Evolutionary conservation across 2,329 filamentous ascomycete species (phyloP), one percentile per base, ranked within the genome.

Genomic region (Fusarium fujikuroi): DNA sequence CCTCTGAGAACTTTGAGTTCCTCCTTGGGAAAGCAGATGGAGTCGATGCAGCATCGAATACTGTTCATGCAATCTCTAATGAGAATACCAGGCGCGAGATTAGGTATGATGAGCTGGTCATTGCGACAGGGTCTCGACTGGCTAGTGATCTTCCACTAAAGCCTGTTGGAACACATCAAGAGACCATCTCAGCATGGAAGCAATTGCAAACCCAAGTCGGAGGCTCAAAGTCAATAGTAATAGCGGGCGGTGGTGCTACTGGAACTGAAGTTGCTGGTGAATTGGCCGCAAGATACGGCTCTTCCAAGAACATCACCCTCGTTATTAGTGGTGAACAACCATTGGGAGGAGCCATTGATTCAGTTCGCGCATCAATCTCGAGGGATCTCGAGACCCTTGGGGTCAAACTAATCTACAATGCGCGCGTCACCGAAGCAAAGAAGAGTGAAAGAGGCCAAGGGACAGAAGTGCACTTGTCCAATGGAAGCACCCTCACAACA

Each of bases 91-190:
- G 76, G 58, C 81, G 80, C 28, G 75, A 76, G 7, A 64, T 88
- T 18, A 43, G 52, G 56, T 90, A 89, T 77, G 84, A 88, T 76
- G 84, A 88, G 32, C 82, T 90, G 12, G 83, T 90, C 37, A 78
- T 89, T 43, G 87, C 87, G 6, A 89, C 88, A 1, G 88, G 88
- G 19, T 82, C 87, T n/a, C 83, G 83, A 36, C 76, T 81, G 37
- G 75, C 81, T n/a, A 80, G 75, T 58, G 72, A 75, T 28, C 73
- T 85, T 32, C 86, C 87, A 4, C 86, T 87, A 78, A 89, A 89
- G 75, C 82, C 81, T 30, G 72, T 83, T 37, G 85, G 84, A 67
- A 82, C 81, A 19, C 82, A 86, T 73, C 83, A 87, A 69, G 81
- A 84, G 37, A 82, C 83, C 5, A 58, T 81, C 8, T 75, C 78